Evolutionary conservation across 2,329 filamentous ascomycete species (phyloP), one percentile per base, ranked within the genome.

Genomic region (Atkinsonella texensis): DNA sequence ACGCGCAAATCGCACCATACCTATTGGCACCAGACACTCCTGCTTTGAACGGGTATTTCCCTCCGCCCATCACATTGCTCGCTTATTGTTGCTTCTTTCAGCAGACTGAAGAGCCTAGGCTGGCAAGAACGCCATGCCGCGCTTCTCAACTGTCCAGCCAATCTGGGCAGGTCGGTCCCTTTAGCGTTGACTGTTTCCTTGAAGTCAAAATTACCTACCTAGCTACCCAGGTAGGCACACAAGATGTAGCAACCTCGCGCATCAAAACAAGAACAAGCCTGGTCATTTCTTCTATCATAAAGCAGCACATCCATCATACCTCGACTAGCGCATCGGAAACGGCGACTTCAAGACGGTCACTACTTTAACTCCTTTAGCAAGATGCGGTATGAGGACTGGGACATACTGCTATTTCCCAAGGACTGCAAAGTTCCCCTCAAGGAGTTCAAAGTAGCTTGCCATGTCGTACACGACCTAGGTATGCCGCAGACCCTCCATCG

Each of bases 381-480:
- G 55, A 94, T 95, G 89, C 83, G 88, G 53, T 94, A 85, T 74
- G 79, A 88, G 59, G 82, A 88, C 61, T 94, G 88, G 89, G 89
- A 95, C 61, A 78, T 93, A 51, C 79, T 94, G 43, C 73, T 94
- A 55, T 94, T 94, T 64, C 84, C 87, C 0, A 68, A 66, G 55
- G 75, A 77, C 54, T 81, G 75, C 59, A 83, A 81, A 59, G 64
- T 85, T 12, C 89, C 89, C 1, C 68, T 90, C 51, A 86, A 87
- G 65, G 89, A 94, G 67, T 95, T 93, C 74, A 84, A 82, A 62
- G 87, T 87, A 8, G 75, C 80, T 54, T 94, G 87, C 64, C 84
- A 85, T 63, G 80, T 84, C 33, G 76, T 83, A n/a, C 70, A 73
- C 6, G 75, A 79, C 60, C 52, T 63, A 47, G 72, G 73, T 73